Evolutionary conservation across 257 asterid genomes (phyloP).

Genomic region (Lycium ferocissimum): DNA sequence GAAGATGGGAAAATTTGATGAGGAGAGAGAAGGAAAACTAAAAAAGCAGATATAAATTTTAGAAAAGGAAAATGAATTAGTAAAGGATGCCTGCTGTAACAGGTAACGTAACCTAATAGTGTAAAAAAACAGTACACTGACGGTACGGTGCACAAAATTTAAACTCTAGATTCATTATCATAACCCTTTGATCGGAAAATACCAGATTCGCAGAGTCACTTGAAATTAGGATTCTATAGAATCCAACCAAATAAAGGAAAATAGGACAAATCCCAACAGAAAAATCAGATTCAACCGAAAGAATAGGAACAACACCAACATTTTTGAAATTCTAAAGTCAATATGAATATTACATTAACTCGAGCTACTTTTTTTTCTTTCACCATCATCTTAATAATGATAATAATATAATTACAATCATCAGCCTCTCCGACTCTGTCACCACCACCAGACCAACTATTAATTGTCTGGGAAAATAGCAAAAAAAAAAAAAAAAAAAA

Average conservation of each 20-base stretch:
- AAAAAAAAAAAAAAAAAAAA: background rate
- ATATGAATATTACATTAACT: background rate
- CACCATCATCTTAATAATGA: background rate
- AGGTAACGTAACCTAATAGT: no score
- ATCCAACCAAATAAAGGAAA: background rate
- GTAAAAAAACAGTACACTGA: no score
- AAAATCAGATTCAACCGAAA: background rate
- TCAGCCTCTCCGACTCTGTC: conserved; percentile 8
- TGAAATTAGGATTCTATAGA: background rate
- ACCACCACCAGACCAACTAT: conserved; percentile 23
- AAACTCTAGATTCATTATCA: background rate
- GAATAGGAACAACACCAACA: background rate
- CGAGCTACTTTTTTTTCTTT: background rate
- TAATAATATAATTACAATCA: background rate
- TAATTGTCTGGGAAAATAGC: conserved; percentile 10
- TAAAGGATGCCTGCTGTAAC: no score
- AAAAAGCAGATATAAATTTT: no score
- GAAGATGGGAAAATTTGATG: no score
- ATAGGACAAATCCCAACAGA: background rate
- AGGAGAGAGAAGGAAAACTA: no score
- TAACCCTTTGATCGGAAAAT: background rate
- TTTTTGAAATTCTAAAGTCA: background rate
- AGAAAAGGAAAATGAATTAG: no score
- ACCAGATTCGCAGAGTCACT: background rate
- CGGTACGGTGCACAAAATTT: no score